Conservation (phyloP, 306 rosid genomes). For the Acacia acuminata region DNA sequence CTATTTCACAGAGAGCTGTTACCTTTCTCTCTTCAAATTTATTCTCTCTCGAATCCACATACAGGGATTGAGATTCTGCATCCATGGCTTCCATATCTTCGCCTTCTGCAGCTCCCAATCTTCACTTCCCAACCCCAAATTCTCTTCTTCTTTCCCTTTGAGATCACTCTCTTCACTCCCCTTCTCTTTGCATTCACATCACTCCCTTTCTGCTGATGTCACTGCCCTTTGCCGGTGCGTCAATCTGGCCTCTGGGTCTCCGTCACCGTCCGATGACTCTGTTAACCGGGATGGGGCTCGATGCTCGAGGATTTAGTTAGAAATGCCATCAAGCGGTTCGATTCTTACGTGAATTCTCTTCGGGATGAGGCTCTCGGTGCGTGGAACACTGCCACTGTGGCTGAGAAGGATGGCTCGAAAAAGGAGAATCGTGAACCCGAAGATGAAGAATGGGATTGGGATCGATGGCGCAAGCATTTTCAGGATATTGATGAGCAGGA, state of each 20-base stretch:
- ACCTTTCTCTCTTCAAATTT: background rate
- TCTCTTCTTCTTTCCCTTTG: background rate
- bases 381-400: no score
- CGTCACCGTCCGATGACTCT: conserved; percentile 45
- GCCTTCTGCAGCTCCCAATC: conserved; percentile 53
- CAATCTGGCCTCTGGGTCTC: no score
- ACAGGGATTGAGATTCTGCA: background rate
- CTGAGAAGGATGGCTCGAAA: no score
- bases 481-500: no score
- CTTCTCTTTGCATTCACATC: no score
- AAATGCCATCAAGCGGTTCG: conserved; percentile 51
- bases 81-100: conserved; percentile 75
- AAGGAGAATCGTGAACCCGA: no score
- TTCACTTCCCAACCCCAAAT: conserved; percentile 58
- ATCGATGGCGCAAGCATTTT: no score
- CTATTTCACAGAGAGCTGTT: no score
- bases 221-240: no score
- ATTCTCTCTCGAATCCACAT: background rate
- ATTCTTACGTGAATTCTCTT: conserved; percentile 51
- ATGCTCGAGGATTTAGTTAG: conserved; percentile 49
- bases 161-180: background rate
- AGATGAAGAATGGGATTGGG: no score
- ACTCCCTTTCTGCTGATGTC: no score
- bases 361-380: no score
- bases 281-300: conserved; percentile 62